These are phyloP conservation scores for Candida nanaspora DNA, from an alignment of 805 yeast species.

Conservation along the genomic window DNA sequence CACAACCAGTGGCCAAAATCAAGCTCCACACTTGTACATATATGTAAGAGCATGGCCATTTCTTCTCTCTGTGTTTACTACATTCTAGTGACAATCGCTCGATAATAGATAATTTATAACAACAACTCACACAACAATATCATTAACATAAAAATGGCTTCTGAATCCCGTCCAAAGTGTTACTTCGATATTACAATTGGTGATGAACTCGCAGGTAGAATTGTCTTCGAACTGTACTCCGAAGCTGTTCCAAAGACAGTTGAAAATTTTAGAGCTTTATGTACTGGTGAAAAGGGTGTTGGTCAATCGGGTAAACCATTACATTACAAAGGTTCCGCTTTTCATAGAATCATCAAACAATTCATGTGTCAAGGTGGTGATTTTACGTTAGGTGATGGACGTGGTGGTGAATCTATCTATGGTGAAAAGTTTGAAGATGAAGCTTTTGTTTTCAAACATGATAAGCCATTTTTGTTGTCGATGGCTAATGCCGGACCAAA, in stretches of 20 bases:
- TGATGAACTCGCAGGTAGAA: constrained; percentile 62
- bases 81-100: no score
- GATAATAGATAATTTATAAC: no score
- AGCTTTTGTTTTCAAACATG: constrained; percentile 69
- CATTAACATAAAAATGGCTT: no score
- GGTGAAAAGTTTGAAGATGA: constrained; percentile 91
- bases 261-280: constrained; percentile 81
- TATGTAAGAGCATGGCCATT: no score
- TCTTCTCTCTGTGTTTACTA: no score
- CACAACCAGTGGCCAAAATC: no score
- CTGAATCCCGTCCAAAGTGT: constrained; percentile 41
- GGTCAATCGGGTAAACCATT: constrained; percentile 58
- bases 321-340: constrained; percentile 74
- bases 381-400: constrained; percentile 64
- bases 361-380: constrained; percentile 97
- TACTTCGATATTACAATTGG: constrained; percentile 78
- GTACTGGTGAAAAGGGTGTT: constrained; percentile 81
- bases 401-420: constrained; percentile 79
- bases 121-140: no score
- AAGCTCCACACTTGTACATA: no score
- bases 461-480: constrained; percentile 78
- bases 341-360: constrained; percentile 84
- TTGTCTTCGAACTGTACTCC: constrained; percentile 65
- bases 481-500: constrained; percentile 98
- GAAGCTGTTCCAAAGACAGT: constrained; percentile 83